Percentiles rank a stretch among this genome's conserved stretches.
phyloP scores from a whole-genome alignment of 306 rosid species.

The Alnus glutinosa region DNA sequence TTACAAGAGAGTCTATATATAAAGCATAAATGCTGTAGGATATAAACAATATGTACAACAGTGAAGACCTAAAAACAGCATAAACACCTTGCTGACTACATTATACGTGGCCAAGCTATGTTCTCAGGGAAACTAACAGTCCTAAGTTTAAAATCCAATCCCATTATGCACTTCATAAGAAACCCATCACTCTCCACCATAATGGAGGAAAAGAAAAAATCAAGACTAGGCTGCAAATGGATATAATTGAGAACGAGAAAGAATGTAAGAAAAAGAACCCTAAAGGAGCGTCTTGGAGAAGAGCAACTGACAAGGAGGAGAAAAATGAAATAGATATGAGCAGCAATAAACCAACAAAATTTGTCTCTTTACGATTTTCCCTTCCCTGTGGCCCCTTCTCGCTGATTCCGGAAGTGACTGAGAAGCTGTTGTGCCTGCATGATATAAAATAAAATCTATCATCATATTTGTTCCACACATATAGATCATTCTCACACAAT shows the following conservation, averaged over 20 bases:
- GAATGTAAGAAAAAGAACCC: conserved; percentile 43
- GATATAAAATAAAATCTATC: neutral
- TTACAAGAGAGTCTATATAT: conserved; percentile 5
- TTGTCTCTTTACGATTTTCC: conserved; percentile 55
- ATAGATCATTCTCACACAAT: conserved; percentile 14
- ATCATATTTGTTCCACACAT: conserved; percentile 11
- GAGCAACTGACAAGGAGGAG: conserved; percentile 13
- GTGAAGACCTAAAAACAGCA: conserved; percentile 19
- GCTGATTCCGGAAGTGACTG: conserved; percentile 80
- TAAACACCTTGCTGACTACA: conserved; percentile 16
- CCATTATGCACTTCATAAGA: conserved; percentile 26
- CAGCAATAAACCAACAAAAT: conserved; percentile 31
- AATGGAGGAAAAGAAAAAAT: conserved; percentile 9
- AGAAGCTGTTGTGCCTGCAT: conserved; percentile 95
- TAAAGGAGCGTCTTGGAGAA: conserved; percentile 10
- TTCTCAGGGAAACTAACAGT: conserved; percentile 19
- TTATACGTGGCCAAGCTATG: conserved; percentile 28
- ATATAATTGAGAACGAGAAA: conserved; percentile 39
- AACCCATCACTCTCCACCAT: conserved; percentile 26
- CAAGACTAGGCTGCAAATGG: conserved; percentile 22
- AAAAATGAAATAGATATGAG: conserved; percentile 16
- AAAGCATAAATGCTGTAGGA: conserved; percentile 12
- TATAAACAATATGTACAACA: conserved; percentile 51
- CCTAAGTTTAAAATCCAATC: conserved; percentile 30
- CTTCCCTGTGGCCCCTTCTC: conserved; percentile 65